Evolutionary conservation across 2,329 filamentous ascomycete species (phyloP), one percentile per base, ranked within the genome.

Genomic region (Elsinoe batatas): DNA sequence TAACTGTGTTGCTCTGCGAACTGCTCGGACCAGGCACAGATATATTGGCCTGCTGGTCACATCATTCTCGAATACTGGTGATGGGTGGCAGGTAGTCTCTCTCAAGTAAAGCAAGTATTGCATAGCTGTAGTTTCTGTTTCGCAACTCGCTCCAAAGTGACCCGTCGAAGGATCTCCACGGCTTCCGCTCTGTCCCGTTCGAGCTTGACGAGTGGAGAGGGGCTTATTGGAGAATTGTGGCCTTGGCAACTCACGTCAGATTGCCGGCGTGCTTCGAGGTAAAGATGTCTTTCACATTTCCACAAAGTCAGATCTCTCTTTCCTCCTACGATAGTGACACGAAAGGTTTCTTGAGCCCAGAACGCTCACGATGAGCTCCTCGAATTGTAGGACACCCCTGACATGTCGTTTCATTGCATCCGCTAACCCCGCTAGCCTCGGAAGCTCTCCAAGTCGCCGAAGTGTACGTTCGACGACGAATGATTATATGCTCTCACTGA

Each of bases 391-490:
- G 32, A n/a, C 42, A 20, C 13, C 38, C 32, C 54, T 57, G 18
- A 56, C 42, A 37, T 13, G 13, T 18, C 22, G 32, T 35, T 30
- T 22, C n/a, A 26, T n/a, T 26, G 26, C 26, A 30, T 30, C 26
- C 26, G 18, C 40, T 44, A 20, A 49, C 35, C 47, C 47, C 33
- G 17, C 59, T 46, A 62, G 57, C 22, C 58, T 44, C 57, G 42
- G 43, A 47, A 61, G 58, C 58, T 38, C 61, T 72, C 13, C 69
- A 68, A 50, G 71, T 70, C 51, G 64, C 73, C 22, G 63, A 71
- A 63, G 73, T 68, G 73, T 75, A n/a, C n/a, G n/a, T n/a, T n/a
- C n/a, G n/a, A n/a, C n/a, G n/a, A n/a, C n/a, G n/a, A n/a, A n/a
- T n/a, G n/a, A n/a, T n/a, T n/a, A n/a, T n/a, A n/a, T 26, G 13